phyloP scores from a whole-genome alignment of 2,329 filamentous ascomycete species.

The Claviceps quebecensis region DNA sequence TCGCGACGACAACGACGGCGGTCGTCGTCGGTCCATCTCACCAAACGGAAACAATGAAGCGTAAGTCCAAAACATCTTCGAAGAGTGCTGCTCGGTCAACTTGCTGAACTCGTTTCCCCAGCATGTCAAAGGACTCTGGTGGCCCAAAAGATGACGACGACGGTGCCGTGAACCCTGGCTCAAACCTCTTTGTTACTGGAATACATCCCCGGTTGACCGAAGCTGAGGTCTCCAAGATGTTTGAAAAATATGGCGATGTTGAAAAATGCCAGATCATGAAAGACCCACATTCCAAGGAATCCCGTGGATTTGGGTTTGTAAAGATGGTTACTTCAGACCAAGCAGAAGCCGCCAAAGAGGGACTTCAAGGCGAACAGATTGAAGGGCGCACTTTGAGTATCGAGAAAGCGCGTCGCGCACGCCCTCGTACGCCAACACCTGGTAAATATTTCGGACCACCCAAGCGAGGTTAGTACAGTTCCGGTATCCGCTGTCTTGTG shows the following conservation, averaged over 20 bases:
- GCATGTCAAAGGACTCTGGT: slow-evolving; percentile 39
- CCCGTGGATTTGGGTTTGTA: slow-evolving; percentile 96
- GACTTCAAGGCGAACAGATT: slow-evolving; percentile 84
- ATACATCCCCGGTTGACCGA: slow-evolving; percentile 89
- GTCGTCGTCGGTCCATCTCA: slow-evolving; percentile 48
- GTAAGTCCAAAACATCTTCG: slow-evolving; percentile 8
- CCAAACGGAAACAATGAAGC: slow-evolving; percentile 33
- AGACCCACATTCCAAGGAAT: slow-evolving; percentile 96
- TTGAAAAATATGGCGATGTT: slow-evolving; percentile 97
- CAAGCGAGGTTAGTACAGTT: slow-evolving; percentile 64
- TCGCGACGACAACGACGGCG: slow-evolving; percentile 46
- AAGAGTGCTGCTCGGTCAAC: not conserved
- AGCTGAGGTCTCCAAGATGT: slow-evolving; percentile 81
- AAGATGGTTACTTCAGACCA: slow-evolving; percentile 96
- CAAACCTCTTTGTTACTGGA: slow-evolving; percentile 96
- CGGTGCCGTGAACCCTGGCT: slow-evolving; percentile 78
- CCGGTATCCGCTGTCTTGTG: not conserved
- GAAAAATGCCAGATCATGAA: slow-evolving; percentile 99
- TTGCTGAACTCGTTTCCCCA: slow-evolving; percentile 7
- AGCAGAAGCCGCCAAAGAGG: slow-evolving; percentile 93
- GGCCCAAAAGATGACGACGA: slow-evolving; percentile 51
- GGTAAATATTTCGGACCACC: slow-evolving; percentile 99
- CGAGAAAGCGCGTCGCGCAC: slow-evolving; percentile 92
- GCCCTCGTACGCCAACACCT: slow-evolving; percentile 88
- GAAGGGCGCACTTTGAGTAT: slow-evolving; percentile 95